Evolutionary conservation across 495 filamentous ascomycete genomes (phyloP), one percentile per base, ranked within the genome.

Genomic region (Clavariopsis aquatica): DNA sequence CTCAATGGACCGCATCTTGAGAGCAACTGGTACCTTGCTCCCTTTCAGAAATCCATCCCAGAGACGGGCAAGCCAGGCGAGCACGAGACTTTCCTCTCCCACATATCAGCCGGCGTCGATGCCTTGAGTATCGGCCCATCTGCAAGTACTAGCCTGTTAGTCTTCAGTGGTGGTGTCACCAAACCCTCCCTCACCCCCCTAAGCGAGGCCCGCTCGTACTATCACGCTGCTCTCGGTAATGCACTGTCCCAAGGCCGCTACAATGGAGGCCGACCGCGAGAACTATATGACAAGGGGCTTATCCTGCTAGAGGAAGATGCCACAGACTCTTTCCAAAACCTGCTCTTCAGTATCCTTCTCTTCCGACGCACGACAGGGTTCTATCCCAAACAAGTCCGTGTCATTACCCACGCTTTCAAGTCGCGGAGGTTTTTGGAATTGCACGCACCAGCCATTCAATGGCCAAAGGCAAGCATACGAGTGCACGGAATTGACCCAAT

Each of bases 401-500:
- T 77, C 20, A 62, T 78, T 57, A 75, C 74, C 23, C 75, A 78
- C 62, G 75, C 72, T 0, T 78, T 78, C 69, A 78, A 78, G 49
- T 45, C 64, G 23, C 27, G 60, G 24, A 64, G 76, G 7, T 77
- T 78, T 49, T 52, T 75, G 1, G 64, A 74, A 2, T 58, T 78
- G 13, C 75, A 78, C 61, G 73, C 72, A 13, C 49, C 29, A 12
- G 73, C 73, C 9, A 72, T 78, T 31, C 52, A 58, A 26, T 78
- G 74, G 75, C 73, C 74, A 4, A 7, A 28, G n/a, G 47, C 66
- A 12, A 28, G 68, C 8, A 60, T 78, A 7, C 19, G 67, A 13
- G 73, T 76, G 10, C 66, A 71, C 20, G 75, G 74, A 9, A 69
- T 76, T 29, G 70, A 76, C 64, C 74, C 74, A 10, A 24, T 55